Percentiles rank a stretch among this genome's conserved stretches.
Conservation (phyloP, 2,329 filamentous ascomycete genomes). For the Byssoonygena ceratinophila region DNA sequence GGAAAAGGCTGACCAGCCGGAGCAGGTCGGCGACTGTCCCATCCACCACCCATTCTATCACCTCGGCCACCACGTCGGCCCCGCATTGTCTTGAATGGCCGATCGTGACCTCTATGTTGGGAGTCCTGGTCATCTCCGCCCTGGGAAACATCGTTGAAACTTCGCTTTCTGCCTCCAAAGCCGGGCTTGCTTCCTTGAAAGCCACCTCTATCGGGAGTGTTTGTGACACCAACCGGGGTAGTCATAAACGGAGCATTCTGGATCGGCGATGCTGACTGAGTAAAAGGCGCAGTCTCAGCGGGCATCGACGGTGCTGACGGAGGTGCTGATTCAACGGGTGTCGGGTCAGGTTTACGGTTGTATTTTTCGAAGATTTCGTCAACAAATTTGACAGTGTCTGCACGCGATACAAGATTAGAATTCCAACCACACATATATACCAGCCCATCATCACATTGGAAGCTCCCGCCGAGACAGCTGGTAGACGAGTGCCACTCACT, state of each 20-base stretch:
- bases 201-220: constrained; percentile 8
- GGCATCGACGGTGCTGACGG: constrained; percentile 20
- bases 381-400: constrained; percentile 46
- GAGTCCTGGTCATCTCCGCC: constrained; percentile 35
- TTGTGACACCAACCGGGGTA: constrained; percentile 14
- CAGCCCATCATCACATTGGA: no score
- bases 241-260: constrained; percentile 18
- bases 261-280: constrained; percentile 16
- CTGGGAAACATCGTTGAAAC: constrained; percentile 42
- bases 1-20: constrained; percentile 25
- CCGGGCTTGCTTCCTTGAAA: constrained; percentile 19
- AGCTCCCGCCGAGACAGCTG: no score
- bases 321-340: constrained; percentile 20
- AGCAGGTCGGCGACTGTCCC: constrained; percentile 35
- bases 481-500: constrained; percentile 27
- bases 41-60: constrained; percentile 21
- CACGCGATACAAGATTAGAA: not conserved
- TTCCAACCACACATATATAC: not conserved
- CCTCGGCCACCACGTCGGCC: constrained; percentile 28
- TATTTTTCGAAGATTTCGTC: constrained; percentile 46
- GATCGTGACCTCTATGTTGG: constrained; percentile 30
- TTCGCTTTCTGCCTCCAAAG: constrained; percentile 43
- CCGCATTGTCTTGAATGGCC: constrained; percentile 39
- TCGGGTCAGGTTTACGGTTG: constrained; percentile 33
- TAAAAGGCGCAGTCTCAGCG: constrained; percentile 7